These are phyloP conservation scores for Jacaranda mimosifolia DNA, from an alignment of 257 asterid genomes.

Conservation along the genomic window DNA sequence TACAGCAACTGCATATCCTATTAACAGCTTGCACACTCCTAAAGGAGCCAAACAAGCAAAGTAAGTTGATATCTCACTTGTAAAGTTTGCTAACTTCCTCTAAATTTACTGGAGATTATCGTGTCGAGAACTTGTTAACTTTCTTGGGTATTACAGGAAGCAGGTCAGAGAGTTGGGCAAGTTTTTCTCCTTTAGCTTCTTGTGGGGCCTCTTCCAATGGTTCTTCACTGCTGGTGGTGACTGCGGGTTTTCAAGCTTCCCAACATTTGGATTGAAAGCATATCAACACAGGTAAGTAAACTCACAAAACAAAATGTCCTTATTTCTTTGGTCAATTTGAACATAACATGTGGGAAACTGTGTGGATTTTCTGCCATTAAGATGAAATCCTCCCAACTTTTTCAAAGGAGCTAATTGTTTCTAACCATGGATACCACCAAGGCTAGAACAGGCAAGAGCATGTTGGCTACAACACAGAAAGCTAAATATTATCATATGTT, in stretches of 20 bases:
- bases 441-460: too few relatives aligned
- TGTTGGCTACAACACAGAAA: too few relatives aligned
- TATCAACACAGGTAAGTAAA: constrained; percentile 47
- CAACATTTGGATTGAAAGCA: constrained; percentile 73
- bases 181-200: constrained; percentile 74
- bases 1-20: constrained; percentile 33
- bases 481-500: neutral
- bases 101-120: too few relatives aligned
- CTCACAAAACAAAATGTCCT: neutral
- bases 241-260: constrained; percentile 69
- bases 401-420: too few relatives aligned
- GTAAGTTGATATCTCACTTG: neutral
- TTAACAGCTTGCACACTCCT: constrained; percentile 40
- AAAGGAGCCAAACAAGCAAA: constrained; percentile 38
- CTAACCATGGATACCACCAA: too few relatives aligned
- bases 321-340: neutral
- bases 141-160: constrained; percentile 45
- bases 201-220: constrained; percentile 90
- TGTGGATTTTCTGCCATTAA: neutral
- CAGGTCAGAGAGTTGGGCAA: constrained; percentile 59
- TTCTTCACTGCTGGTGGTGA: constrained; percentile 65
- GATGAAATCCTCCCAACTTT: too few relatives aligned
- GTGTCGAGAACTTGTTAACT: too few relatives aligned
- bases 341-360: neutral
- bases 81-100: neutral